Evolutionary conservation across 305 asterid genomes (phyloP).

Genomic region (Fraxinus greggii): DNA sequence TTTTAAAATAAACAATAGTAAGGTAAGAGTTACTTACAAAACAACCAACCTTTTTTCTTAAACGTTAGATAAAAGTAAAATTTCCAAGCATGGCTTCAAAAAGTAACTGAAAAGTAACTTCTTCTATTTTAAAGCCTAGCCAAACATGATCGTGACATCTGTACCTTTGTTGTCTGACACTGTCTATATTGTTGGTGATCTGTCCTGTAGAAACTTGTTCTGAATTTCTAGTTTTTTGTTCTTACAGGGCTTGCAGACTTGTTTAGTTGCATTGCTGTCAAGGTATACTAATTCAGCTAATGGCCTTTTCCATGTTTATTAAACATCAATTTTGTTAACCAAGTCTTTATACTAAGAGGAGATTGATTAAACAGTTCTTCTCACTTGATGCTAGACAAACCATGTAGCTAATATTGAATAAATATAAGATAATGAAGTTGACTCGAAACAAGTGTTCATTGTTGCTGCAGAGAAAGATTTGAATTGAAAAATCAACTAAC

Average conservation of each 20-base stretch:
- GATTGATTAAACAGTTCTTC: neutral
- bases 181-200: neutral
- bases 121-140: neutral
- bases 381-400: neutral
- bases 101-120: neutral
- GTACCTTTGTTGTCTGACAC: neutral
- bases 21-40: neutral
- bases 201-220: constrained; percentile 5
- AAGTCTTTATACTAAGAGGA: neutral
- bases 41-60: neutral
- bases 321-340: neutral
- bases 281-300: constrained; percentile 40
- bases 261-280: constrained; percentile 76
- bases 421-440: neutral
- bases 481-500: neutral
- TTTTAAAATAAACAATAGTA: neutral
- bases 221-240: constrained; percentile 17
- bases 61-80: neutral
- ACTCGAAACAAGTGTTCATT: neutral
- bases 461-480: neutral
- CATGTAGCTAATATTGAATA: neutral
- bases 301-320: constrained; percentile 13
- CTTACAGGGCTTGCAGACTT: constrained; percentile 86
- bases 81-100: neutral
- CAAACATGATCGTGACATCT: neutral